Conservation (phyloP, 1,284 basidiomycete genomes). For the Irpex sp. region DNA sequence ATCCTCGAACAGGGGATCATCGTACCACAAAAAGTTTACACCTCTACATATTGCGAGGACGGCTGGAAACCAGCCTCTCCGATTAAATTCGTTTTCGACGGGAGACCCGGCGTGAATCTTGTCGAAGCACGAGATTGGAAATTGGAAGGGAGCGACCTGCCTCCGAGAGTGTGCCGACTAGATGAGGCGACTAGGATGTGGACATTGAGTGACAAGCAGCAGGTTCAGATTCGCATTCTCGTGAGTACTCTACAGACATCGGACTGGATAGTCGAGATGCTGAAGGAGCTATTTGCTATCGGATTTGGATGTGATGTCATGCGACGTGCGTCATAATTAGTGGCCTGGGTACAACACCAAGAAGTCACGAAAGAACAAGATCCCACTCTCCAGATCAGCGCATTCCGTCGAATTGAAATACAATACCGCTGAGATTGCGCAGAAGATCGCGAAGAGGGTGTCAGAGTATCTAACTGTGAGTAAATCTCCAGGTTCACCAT, state of each 20-base stretch:
- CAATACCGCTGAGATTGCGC: neutral
- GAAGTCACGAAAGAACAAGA: neutral
- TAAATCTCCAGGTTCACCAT: neutral
- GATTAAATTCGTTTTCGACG: neutral
- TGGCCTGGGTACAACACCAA: neutral
- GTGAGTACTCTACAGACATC: neutral
- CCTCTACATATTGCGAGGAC: neutral
- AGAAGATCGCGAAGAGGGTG: neutral
- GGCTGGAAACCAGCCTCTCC: neutral
- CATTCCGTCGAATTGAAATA: neutral
- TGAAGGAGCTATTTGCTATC: neutral
- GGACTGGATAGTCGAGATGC: neutral
- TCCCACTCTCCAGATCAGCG: neutral
- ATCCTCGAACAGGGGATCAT: neutral
- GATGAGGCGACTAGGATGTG: too few species aligned
- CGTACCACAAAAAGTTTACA: neutral
- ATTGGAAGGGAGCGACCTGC: too few species aligned
- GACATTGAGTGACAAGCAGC: neutral
- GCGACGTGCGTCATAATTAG: neutral
- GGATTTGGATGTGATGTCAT: neutral
- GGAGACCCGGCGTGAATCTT: neutral
- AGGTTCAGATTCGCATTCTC: neutral
- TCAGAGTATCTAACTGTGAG: neutral
- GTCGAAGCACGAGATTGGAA: too few species aligned
- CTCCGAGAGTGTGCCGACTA: too few species aligned